Percentiles rank a stretch among this genome's conserved stretches.
phyloP scores from a whole-genome alignment of 2,329 filamentous ascomycete species.

The Ilyonectria robusta region DNA sequence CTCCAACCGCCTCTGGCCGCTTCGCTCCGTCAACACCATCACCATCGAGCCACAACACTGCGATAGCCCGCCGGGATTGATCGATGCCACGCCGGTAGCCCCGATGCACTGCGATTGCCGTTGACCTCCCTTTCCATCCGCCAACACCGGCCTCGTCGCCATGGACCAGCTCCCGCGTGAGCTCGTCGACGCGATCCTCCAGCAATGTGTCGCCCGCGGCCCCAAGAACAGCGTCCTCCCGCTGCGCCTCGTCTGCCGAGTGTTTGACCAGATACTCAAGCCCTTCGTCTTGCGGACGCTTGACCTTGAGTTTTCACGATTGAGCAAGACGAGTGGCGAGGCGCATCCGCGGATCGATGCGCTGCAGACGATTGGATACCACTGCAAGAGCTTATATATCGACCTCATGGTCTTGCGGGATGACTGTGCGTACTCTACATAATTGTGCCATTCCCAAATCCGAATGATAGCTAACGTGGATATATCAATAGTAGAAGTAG shows the following conservation, averaged over 20 bases:
- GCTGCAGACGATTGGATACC: slow-evolving; percentile 61
- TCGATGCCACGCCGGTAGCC: slow-evolving; percentile 9
- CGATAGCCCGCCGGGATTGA: slow-evolving; percentile 7
- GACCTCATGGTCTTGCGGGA: slow-evolving; percentile 69
- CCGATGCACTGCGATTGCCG: slow-evolving; percentile 33
- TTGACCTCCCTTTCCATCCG: slow-evolving; percentile 24
- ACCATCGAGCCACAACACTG: background rate
- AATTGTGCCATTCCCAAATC: background rate
- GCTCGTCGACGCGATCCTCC: slow-evolving; percentile 62
- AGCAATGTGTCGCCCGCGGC: slow-evolving; percentile 56
- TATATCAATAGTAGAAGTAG: slow-evolving; percentile 61
- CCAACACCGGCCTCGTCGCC: slow-evolving; percentile 25
- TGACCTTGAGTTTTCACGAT: slow-evolving; percentile 64
- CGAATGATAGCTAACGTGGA: slow-evolving; percentile 29
- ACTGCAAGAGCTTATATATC: slow-evolving; percentile 65
- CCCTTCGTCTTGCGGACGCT: slow-evolving; percentile 63
- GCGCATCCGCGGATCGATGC: slow-evolving; percentile 55
- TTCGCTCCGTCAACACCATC: background rate
- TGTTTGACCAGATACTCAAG: slow-evolving; percentile 63
- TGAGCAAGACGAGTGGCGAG: slow-evolving; percentile 55
- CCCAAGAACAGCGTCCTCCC: slow-evolving; percentile 62
- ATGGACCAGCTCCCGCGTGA: slow-evolving; percentile 66
- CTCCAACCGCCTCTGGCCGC: background rate
- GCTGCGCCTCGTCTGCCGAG: slow-evolving; percentile 64
- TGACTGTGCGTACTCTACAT: slow-evolving; percentile 56